These are phyloP conservation scores for Ascochyta rabiei DNA, from an alignment of 2,329 filamentous ascomycete species.

Conservation along the genomic window DNA sequence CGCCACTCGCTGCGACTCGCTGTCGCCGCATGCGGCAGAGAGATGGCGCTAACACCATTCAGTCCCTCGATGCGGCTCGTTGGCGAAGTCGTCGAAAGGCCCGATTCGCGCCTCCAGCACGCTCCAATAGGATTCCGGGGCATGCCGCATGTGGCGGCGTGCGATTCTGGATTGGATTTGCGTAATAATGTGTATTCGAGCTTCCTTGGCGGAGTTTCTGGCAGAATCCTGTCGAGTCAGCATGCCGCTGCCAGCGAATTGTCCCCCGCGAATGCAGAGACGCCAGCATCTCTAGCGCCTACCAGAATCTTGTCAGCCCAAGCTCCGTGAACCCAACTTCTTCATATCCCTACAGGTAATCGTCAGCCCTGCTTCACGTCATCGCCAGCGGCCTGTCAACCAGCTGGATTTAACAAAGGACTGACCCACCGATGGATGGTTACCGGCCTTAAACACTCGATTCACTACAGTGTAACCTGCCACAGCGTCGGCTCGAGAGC, in stretches of 20 bases:
- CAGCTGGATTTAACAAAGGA: constrained; percentile 3
- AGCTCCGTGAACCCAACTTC: constrained; percentile 5
- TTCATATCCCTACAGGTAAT: constrained; percentile 4
- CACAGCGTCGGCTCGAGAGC: constrained; percentile 11
- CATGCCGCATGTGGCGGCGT: constrained; percentile 2
- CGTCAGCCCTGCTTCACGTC: constrained; percentile 12
- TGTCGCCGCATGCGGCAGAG: constrained; percentile 1
- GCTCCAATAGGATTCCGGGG: constrained; percentile 4
- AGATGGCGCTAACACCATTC: constrained; percentile 1
- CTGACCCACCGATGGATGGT: constrained; percentile 5
- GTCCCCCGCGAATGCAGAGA: constrained; percentile 5
- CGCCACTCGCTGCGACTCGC: neutral
- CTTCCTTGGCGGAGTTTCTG: constrained; percentile 1
- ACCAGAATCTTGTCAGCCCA: neutral
- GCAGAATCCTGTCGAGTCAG: constrained; percentile 5
- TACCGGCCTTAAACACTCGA: neutral
- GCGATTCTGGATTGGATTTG: constrained; percentile 1
- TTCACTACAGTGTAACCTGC: constrained; percentile 4
- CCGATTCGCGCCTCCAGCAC: neutral
- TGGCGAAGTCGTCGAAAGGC: constrained; percentile 7
- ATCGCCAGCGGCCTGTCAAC: neutral
- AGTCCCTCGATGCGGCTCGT: constrained; percentile 6
- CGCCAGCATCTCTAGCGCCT: neutral
- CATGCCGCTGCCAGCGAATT: constrained; percentile 1
- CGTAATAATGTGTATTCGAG: neutral